These are phyloP conservation scores for Cyberlindnera samutprakarnensis DNA, from an alignment of 805 yeast species.

Conservation along the genomic window DNA sequence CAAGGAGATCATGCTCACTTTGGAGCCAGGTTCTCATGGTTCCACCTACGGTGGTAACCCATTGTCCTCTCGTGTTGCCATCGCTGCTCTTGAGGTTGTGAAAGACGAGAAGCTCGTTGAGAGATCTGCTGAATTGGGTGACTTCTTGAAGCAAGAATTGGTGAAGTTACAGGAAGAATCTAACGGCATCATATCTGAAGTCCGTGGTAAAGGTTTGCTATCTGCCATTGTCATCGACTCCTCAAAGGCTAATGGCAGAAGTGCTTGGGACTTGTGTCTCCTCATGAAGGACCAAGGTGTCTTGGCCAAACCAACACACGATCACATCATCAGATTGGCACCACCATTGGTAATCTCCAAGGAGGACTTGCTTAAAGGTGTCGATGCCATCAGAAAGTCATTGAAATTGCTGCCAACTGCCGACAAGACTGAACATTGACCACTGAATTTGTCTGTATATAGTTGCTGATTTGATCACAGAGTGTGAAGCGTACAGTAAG, in stretches of 20 bases:
- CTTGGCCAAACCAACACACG: constrained; percentile 95
- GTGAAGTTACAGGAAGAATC: constrained; percentile 43
- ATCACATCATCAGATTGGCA: constrained; percentile 89
- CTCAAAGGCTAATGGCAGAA: constrained; percentile 72
- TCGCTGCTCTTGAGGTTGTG: constrained; percentile 88
- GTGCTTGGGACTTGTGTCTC: constrained; percentile 95
- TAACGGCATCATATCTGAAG: constrained; percentile 48
- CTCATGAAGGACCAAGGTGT: constrained; percentile 84
- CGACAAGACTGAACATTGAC: constrained; percentile 34
- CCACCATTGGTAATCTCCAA: constrained; percentile 91
- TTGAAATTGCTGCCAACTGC: constrained; percentile 49
- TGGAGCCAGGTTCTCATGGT: constrained; percentile 95
- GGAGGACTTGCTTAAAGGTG: constrained; percentile 78
- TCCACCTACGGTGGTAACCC: constrained; percentile 98
- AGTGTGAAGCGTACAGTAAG: too few relatives aligned
- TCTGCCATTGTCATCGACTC: constrained; percentile 90
- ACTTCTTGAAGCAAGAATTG: constrained; percentile 54
- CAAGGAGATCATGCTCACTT: constrained; percentile 79
- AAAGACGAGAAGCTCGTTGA: constrained; percentile 80
- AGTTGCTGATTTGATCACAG: too few relatives aligned
- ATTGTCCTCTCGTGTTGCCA: constrained; percentile 84
- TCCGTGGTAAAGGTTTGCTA: constrained; percentile 68
- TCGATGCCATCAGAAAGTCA: constrained; percentile 59
- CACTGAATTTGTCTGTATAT: too few relatives aligned
- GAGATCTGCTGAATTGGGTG: constrained; percentile 68